Conservation (phyloP, 1,284 basidiomycete genomes). For the Anthracocystis setariae region DNA sequence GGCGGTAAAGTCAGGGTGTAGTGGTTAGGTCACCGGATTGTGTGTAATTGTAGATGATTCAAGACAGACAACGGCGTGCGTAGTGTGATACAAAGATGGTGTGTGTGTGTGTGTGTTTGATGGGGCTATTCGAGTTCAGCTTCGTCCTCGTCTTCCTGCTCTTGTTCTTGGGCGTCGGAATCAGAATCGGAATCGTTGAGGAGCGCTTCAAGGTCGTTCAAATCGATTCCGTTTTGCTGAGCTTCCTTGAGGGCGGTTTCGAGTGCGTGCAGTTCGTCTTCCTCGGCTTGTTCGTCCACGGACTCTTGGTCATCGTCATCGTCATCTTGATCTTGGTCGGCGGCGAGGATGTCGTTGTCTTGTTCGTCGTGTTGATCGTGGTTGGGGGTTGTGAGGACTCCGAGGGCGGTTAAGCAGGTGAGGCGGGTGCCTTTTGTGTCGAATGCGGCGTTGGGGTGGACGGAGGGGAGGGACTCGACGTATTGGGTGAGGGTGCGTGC, state of each 20-base stretch:
- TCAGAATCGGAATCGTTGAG: conserved; percentile 42
- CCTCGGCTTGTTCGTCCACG: conserved; percentile 42
- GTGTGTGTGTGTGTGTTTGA: too few relatives aligned
- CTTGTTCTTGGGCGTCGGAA: conserved; percentile 11
- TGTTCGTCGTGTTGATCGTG: conserved; percentile 34
- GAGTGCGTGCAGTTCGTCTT: conserved; percentile 47
- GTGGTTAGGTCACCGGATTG: too few relatives aligned
- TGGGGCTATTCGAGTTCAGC: conserved; percentile 18
- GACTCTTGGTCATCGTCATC: conserved; percentile 44
- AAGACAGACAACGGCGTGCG: too few relatives aligned
- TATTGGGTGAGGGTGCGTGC: conserved; percentile 13
- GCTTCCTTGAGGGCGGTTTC: conserved; percentile 50
- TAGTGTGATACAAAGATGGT: too few relatives aligned
- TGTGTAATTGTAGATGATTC: too few relatives aligned
- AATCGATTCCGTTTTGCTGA: conserved; percentile 40
- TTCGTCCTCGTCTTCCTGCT: conserved; percentile 22
- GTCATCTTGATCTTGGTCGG: conserved; percentile 27
- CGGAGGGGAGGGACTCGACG: conserved; percentile 14
- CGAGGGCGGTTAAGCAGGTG: conserved; percentile 61
- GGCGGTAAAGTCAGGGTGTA: too few relatives aligned
- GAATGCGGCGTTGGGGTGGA: conserved; percentile 47
- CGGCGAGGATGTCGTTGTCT: conserved; percentile 36
- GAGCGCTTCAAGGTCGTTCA: conserved; percentile 36
- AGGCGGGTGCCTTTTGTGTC: conserved; percentile 63
- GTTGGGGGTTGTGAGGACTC: conserved; percentile 19